These are phyloP conservation scores for Diutina pseudorugosa DNA, from an alignment of 1,139 yeast species.

Conservation along the genomic window DNA sequence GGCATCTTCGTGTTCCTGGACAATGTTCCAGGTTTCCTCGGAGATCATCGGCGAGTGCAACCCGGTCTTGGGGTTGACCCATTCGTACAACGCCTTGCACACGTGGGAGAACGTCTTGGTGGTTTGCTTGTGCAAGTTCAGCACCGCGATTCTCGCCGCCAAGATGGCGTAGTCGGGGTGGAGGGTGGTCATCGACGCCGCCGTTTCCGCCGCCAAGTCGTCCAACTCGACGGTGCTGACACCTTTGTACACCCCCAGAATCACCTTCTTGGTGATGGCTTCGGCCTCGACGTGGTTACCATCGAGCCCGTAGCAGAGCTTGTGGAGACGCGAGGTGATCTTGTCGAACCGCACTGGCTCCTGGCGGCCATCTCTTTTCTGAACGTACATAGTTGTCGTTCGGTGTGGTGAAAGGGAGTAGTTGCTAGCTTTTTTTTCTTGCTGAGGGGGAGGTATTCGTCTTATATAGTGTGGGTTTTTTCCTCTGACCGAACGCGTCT, in stretches of 20 bases:
- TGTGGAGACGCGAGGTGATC: constrained; percentile 38
- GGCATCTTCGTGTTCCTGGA: constrained; percentile 53
- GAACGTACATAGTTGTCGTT: constrained; percentile 30
- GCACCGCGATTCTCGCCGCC: constrained; percentile 91
- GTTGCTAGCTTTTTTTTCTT: background rate
- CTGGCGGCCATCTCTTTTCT: constrained; percentile 63
- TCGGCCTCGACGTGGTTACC: constrained; percentile 79
- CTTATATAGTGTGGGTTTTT: background rate
- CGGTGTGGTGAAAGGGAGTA: background rate
- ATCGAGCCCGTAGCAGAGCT: constrained; percentile 72
- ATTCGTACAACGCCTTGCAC: constrained; percentile 50
- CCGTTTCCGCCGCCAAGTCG: constrained; percentile 92
- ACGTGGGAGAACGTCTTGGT: constrained; percentile 81
- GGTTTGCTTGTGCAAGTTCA: constrained; percentile 88
- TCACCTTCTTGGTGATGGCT: constrained; percentile 78
- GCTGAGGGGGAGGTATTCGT: background rate
- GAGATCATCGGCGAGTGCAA: constrained; percentile 73
- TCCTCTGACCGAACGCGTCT: background rate
- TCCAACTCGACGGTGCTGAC: constrained; percentile 89
- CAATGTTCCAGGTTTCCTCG: constrained; percentile 52
- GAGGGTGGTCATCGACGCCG: constrained; percentile 91
- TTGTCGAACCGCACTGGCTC: constrained; percentile 78
- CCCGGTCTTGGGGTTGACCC: constrained; percentile 64
- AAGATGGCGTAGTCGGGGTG: constrained; percentile 93
- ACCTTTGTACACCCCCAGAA: constrained; percentile 89